Conservation (phyloP, 208 protist species). For the Herpetomonas samuelpessoai region DNA sequence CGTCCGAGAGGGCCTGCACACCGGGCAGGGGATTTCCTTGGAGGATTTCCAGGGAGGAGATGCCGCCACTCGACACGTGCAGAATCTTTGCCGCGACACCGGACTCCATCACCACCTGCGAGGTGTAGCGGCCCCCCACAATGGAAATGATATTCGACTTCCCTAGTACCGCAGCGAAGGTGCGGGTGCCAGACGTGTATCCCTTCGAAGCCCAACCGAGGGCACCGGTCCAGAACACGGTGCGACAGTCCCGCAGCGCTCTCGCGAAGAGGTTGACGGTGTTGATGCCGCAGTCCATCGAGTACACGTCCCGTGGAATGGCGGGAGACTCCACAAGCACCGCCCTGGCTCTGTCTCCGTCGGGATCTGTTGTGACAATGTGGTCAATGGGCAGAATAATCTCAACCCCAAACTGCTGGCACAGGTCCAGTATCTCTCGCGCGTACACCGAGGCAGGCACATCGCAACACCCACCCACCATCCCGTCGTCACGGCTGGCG, state of each 20-base stretch:
- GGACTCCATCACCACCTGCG: slow-evolving; percentile 27
- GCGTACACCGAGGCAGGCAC: slow-evolving; percentile 65
- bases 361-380: slow-evolving; percentile 72
- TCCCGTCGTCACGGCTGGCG: not conserved
- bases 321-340: slow-evolving; percentile 41
- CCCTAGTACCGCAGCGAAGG: slow-evolving; percentile 57
- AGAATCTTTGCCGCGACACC: slow-evolving; percentile 61
- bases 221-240: slow-evolving; percentile 95
- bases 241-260: slow-evolving; percentile 78
- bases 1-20: slow-evolving; percentile 82
- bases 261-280: slow-evolving; percentile 78
- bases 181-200: slow-evolving; percentile 65
- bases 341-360: slow-evolving; percentile 13
- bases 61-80: slow-evolving; percentile 97
- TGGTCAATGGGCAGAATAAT: slow-evolving; percentile 97
- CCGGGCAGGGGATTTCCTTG: slow-evolving; percentile 93
- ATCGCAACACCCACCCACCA: slow-evolving; percentile 5
- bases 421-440: slow-evolving; percentile 88
- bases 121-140: slow-evolving; percentile 56
- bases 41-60: slow-evolving; percentile 97
- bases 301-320: slow-evolving; percentile 65
- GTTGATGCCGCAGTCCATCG: slow-evolving; percentile 91
- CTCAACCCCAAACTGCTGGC: slow-evolving; percentile 92
- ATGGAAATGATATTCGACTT: slow-evolving; percentile 47
- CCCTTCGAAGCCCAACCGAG: slow-evolving; percentile 93